These are phyloP conservation scores for Sporisorium iseilematis-ciliati DNA, from an alignment of 1,284 basidiomycete species.

Conservation along the genomic window DNA sequence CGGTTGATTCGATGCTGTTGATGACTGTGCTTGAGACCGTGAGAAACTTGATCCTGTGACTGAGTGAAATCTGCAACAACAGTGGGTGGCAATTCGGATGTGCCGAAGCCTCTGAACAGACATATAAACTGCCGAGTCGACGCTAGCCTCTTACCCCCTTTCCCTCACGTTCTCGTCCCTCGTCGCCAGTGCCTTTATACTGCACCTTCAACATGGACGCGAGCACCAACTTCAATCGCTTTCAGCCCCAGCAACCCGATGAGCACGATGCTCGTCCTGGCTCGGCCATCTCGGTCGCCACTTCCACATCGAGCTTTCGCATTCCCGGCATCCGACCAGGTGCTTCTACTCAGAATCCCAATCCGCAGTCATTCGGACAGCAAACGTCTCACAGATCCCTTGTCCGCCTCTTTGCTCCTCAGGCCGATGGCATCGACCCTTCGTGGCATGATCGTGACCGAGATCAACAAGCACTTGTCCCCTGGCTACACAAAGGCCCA, in stretches of 20 bases:
- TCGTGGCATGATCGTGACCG: background rate
- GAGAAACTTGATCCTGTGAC: background rate
- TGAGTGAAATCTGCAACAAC: background rate
- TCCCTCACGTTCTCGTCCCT: background rate
- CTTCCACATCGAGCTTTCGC: slow-evolving; percentile 37
- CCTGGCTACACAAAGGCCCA: slow-evolving; percentile 23
- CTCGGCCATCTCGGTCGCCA: slow-evolving; percentile 21
- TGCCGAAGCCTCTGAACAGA: slow-evolving; percentile 7
- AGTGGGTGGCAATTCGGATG: slow-evolving; percentile 20
- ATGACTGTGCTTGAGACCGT: background rate
- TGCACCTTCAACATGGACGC: slow-evolving; percentile 6
- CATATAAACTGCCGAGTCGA: slow-evolving; percentile 16
- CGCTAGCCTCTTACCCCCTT: background rate
- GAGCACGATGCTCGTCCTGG: slow-evolving; percentile 8
- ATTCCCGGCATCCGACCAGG: slow-evolving; percentile 32
- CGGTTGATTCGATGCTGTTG: slow-evolving; percentile 3
- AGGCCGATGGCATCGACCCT: background rate
- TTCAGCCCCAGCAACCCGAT: background rate
- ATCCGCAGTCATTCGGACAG: background rate
- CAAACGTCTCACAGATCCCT: background rate
- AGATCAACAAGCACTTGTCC: background rate
- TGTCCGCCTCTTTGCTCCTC: slow-evolving; percentile 30
- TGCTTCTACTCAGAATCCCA: background rate
- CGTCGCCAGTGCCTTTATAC: background rate
- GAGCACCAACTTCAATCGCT: background rate